Evolutionary conservation across 257 asterid species (phyloP).

Genomic region (Cinchona pubescens): DNA sequence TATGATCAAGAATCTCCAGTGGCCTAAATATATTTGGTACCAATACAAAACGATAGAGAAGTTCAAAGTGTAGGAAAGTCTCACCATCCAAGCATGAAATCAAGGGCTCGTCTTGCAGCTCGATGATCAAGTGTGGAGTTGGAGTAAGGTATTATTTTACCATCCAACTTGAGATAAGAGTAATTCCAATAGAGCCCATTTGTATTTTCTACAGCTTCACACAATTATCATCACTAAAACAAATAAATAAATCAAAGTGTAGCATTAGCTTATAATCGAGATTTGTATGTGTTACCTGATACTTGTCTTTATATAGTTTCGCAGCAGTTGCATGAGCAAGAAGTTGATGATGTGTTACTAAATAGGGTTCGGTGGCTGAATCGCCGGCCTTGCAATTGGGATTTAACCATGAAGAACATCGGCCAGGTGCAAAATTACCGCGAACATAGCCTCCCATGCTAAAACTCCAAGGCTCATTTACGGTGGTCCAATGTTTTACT

Average conservation of each 20-base stretch:
- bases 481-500: constrained; percentile 26
- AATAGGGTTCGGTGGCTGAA: constrained; percentile 53
- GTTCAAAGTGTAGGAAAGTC: background rate
- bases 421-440: constrained; percentile 44
- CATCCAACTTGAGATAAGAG: constrained; percentile 30
- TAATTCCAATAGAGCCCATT: constrained; percentile 49
- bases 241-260: background rate
- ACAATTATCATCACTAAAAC: background rate
- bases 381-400: constrained; percentile 38
- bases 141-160: constrained; percentile 39
- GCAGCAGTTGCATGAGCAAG: constrained; percentile 44
- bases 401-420: constrained; percentile 44
- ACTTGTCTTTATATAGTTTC: constrained; percentile 34
- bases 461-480: constrained; percentile 30
- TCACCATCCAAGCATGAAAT: constrained; percentile 60
- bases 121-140: constrained; percentile 15
- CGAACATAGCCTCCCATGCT: constrained; percentile 40
- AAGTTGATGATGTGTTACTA: constrained; percentile 42
- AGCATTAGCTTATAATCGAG: background rate
- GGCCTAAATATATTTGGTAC: too few species aligned
- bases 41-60: too few species aligned
- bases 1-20: background rate
- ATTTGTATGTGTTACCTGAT: constrained; percentile 30
- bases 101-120: constrained; percentile 51
- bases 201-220: background rate